A percentile compares a stretch with the other conserved stretches of the same genome.
Conservation (phyloP, 2,329 filamentous ascomycete species). For the Colletotrichum sp. region DNA sequence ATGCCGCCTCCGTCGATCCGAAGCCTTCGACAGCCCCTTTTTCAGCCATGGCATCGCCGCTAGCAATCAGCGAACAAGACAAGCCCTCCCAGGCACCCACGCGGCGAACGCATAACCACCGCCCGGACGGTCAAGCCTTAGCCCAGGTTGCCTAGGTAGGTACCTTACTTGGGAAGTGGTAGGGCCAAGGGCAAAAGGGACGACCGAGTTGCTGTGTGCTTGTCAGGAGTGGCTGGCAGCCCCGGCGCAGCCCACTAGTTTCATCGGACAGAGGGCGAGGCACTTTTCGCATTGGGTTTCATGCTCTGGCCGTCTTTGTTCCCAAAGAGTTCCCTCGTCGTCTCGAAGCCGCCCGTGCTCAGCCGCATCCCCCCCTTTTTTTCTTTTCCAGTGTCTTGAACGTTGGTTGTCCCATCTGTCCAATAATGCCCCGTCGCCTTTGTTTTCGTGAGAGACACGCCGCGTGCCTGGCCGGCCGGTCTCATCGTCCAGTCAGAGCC, state of each 20-base stretch:
- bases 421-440: not conserved
- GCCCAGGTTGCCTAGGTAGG: not conserved
- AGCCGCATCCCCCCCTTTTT: not conserved
- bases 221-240: not conserved
- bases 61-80: not conserved
- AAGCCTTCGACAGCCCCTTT: not conserved
- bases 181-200: not conserved
- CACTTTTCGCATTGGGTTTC: conserved; percentile 11
- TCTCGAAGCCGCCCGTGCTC: conserved; percentile 11
- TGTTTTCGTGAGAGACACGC: not conserved
- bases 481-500: not conserved
- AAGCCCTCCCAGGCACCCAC: not conserved
- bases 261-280: not conserved
- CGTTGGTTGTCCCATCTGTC: not conserved
- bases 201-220: not conserved
- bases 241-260: conserved; percentile 14
- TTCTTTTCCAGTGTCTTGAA: not conserved
- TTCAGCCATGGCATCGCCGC: not conserved
- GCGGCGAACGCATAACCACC: conserved; percentile 1
- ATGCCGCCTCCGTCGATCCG: not conserved
- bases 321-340: not conserved
- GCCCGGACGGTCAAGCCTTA: conserved; percentile 16
- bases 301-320: conserved; percentile 9
- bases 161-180: not conserved
- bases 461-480: not conserved